A percentile compares a stretch with the other conserved stretches of the same genome.
Evolutionary conservation across 2,329 filamentous ascomycete species (phyloP).

Genomic region (Setomelanomma holmii): DNA sequence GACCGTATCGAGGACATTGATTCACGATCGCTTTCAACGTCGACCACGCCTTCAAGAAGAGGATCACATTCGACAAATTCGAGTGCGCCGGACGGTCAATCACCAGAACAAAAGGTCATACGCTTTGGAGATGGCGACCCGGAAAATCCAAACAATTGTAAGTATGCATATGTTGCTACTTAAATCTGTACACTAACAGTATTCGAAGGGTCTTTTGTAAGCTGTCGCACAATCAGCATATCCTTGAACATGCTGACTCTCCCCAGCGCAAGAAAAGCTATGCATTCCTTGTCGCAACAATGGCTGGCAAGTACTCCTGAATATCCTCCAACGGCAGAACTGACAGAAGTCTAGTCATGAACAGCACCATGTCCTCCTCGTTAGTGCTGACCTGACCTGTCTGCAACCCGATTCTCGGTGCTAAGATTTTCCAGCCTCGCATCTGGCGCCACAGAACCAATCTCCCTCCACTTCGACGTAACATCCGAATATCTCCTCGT

Average conservation of each 20-base stretch:
- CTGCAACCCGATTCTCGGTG: background rate
- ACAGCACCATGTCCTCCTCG: constrained; percentile 71
- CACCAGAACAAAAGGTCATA: constrained; percentile 36
- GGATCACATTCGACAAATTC: constrained; percentile 14
- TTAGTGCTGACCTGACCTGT: constrained; percentile 1
- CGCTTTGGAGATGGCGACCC: constrained; percentile 50
- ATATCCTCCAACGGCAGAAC: background rate
- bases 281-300: constrained; percentile 63
- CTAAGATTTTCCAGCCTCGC: constrained; percentile 54
- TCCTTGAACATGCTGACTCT: constrained; percentile 1
- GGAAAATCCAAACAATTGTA: constrained; percentile 53
- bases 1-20: constrained; percentile 36
- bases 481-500: constrained; percentile 54
- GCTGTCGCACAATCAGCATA: background rate
- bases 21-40: constrained; percentile 13
- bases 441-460: constrained; percentile 67
- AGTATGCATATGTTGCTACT: too few relatives aligned
- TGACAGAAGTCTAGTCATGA: constrained; percentile 53
- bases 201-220: background rate
- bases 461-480: constrained; percentile 65
- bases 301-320: constrained; percentile 55
- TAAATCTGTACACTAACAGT: too few relatives aligned
- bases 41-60: constrained; percentile 12
- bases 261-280: constrained; percentile 61
- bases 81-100: constrained; percentile 3